phyloP scores from a whole-genome alignment of 179 eudicot species.

The Beta macrorhiza region DNA sequence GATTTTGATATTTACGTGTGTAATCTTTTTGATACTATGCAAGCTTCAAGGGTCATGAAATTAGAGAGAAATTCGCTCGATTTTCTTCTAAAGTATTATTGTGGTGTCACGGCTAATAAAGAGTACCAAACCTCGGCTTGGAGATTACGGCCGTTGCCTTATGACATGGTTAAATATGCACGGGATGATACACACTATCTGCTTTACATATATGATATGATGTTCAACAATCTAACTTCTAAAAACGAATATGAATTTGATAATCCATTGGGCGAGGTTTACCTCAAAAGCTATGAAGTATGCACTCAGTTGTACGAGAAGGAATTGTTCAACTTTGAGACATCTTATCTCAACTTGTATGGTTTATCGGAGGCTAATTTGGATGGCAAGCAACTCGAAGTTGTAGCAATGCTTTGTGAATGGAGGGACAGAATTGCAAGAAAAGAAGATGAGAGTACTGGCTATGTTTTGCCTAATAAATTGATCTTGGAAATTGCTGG shows the following conservation, averaged over 20 bases:
- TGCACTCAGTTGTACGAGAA: background rate
- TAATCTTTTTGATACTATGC: constrained; percentile 16
- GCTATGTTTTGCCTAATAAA: constrained; percentile 9
- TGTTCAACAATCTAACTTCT: background rate
- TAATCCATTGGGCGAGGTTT: background rate
- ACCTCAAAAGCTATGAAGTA: background rate
- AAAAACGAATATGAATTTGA: background rate
- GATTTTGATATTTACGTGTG: constrained; percentile 16
- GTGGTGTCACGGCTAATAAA: background rate
- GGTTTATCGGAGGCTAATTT: background rate
- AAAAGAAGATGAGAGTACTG: constrained; percentile 7
- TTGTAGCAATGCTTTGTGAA: background rate
- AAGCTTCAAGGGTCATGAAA: background rate
- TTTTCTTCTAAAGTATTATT: background rate
- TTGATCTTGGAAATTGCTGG: background rate
- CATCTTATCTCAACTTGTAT: background rate
- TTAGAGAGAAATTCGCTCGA: background rate
- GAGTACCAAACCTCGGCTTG: constrained; percentile 11
- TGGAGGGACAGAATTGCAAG: constrained; percentile 12
- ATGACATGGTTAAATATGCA: background rate
- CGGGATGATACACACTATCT: constrained; percentile 15
- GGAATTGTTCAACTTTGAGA: background rate
- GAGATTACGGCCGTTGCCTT: constrained; percentile 13
- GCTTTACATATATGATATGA: background rate
- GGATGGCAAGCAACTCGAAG: background rate